A percentile compares a stretch with the other conserved stretches of the same genome.
Conservation (phyloP, 495 filamentous ascomycete species). For the Neurospora cerealis region DNA sequence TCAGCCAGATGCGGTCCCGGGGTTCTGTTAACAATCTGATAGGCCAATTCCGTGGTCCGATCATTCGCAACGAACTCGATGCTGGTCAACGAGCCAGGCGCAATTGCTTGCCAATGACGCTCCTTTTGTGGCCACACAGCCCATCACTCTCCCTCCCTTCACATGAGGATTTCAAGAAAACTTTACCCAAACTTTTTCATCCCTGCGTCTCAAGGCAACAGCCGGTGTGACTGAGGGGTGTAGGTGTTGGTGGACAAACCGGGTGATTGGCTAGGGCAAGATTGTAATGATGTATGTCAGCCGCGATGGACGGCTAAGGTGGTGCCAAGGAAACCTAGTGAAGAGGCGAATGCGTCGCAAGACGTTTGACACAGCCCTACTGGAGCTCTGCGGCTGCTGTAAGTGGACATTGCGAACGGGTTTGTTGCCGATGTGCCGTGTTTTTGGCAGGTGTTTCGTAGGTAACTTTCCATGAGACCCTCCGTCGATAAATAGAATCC, state of each 20-base stretch:
- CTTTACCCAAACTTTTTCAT: background rate
- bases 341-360: background rate
- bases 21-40: background rate
- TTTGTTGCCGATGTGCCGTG: background rate
- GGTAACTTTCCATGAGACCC: background rate
- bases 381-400: background rate
- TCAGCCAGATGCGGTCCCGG: background rate
- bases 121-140: background rate
- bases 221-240: background rate
- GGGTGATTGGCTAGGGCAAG: too few species aligned
- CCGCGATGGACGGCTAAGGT: background rate
- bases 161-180: background rate
- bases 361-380: background rate
- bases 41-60: background rate
- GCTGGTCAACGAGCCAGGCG: background rate
- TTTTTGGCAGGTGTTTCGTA: background rate
- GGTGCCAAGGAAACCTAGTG: background rate
- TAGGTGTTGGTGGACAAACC: background rate
- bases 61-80: background rate
- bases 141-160: background rate
- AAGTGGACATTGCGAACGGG: background rate
- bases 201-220: background rate
- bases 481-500: background rate
- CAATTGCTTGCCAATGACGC: background rate
- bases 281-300: background rate